Base-by-base conservation (phyloP, 2,329 filamentous ascomycete species). In the Ascomycota sp. region DNA sequence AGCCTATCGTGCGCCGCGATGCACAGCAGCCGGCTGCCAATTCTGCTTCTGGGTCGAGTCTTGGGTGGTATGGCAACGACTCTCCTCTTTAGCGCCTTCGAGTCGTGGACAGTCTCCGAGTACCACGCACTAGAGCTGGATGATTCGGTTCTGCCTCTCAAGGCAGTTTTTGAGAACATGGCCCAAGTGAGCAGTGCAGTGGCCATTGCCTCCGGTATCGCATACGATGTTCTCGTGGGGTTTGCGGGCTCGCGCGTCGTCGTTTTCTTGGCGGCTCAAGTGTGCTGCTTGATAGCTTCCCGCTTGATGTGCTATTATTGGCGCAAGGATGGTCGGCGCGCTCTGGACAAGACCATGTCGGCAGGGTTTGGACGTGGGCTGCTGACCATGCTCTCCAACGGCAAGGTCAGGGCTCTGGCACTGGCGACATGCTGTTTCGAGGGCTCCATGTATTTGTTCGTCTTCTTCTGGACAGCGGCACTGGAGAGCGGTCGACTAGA, bases 401-500 rank as follows among this genome's bases (percentile, higher is more conserved):
- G 28, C 20, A 35, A 58, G 3, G 58, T 71, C 30, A 42, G 66
- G 12, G 53, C 61, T 2, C 48, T 73, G 4, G 57, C 53, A 2
- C 44, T 70, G 25, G 55, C 59, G 3, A 63, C 63, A 4, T 67
- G 59, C 33, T 58, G 68, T 42, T 70, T 72, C 39, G 69, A 74
- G 46, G 65, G 65, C 13, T 58, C 63, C 20, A 65, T 72, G 53
- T 72, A 71, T 40, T 53, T 73, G 8, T 71, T 71, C 40, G 63
- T 73, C 33, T 72, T 70, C 45, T 70, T 69, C 50, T 71, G 67
- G 60, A 63, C 65, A 1, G 60, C 64, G 1, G 59, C 64, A 3
- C 47, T 73, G n/a, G 60, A 53, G 35, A 49, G 52, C 10, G 49
- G 54, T 8, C 52, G 53, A 25, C 39, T 42, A 11, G 37, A 42